phyloP scores from a whole-genome alignment of 768 basidiomycete genomes.

The Cystofilobasidium ferigula region DNA sequence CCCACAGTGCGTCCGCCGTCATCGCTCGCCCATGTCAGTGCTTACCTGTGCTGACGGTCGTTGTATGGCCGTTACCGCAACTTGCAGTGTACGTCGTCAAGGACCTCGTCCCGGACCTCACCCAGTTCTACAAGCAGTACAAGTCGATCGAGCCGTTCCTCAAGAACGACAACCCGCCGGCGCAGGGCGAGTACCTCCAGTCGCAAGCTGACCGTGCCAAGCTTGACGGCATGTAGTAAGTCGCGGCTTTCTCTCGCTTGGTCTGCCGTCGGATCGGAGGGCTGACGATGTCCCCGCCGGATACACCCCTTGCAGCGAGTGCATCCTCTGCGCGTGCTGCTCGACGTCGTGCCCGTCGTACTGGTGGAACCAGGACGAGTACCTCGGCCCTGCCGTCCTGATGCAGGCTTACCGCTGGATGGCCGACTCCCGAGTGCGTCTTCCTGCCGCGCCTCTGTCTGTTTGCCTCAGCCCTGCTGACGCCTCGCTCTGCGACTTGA shows the following conservation, averaged over 20 bases:
- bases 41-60: neutral
- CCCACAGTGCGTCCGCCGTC: constrained; percentile 65
- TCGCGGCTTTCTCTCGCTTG: neutral
- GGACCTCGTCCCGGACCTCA: constrained; percentile 70
- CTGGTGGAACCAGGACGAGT: constrained; percentile 99
- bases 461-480: neutral
- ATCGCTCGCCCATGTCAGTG: neutral
- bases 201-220: constrained; percentile 84
- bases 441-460: neutral
- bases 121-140: constrained; percentile 96
- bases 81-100: constrained; percentile 89
- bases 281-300: neutral
- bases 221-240: constrained; percentile 89
- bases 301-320: constrained; percentile 11
- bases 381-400: constrained; percentile 89
- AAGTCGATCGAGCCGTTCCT: constrained; percentile 97
- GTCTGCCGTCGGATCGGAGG: neutral
- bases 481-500: neutral
- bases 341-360: constrained; percentile 95
- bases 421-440: constrained; percentile 76
- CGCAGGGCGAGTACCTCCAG: constrained; percentile 70
- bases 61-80: neutral
- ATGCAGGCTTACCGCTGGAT: constrained; percentile 99
- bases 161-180: constrained; percentile 83
- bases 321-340: constrained; percentile 77